phyloP scores from a whole-genome alignment of 495 filamentous ascomycete species.

The Massariosphaeria phaeospora region DNA sequence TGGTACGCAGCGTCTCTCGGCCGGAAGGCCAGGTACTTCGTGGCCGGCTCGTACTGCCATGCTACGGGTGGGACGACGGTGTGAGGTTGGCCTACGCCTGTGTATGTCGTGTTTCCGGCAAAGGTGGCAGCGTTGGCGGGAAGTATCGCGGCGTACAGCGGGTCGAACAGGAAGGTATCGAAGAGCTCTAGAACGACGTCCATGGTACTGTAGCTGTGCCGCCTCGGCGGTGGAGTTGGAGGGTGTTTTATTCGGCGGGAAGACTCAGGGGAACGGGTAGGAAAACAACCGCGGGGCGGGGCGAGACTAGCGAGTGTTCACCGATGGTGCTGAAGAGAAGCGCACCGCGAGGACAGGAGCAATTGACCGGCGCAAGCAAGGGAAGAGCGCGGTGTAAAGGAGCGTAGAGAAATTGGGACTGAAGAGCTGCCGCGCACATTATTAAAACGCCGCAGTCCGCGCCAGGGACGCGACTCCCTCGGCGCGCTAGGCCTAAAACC shows the following conservation, averaged over 20 bases:
- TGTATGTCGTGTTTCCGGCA: slow-evolving; percentile 31
- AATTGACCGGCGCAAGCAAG: too few species aligned
- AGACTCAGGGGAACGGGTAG: neutral
- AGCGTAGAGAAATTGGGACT: neutral
- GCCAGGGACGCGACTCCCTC: neutral
- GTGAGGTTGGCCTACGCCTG: slow-evolving; percentile 30
- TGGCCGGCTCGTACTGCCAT: slow-evolving; percentile 68
- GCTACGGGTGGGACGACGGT: slow-evolving; percentile 41
- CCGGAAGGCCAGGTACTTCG: slow-evolving; percentile 60
- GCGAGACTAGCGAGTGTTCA: neutral
- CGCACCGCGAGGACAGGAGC: neutral
- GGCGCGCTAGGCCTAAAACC: slow-evolving; percentile 7
- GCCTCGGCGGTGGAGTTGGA: neutral
- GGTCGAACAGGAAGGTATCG: slow-evolving; percentile 82
- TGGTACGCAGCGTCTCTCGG: slow-evolving; percentile 75
- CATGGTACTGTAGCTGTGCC: slow-evolving; percentile 51
- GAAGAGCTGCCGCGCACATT: neutral
- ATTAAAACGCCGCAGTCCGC: neutral
- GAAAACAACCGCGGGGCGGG: too few species aligned
- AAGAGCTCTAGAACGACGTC: slow-evolving; percentile 83
- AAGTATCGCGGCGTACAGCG: slow-evolving; percentile 59
- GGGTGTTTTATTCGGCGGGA: neutral
- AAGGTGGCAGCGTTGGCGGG: slow-evolving; percentile 44
- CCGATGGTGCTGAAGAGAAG: neutral
- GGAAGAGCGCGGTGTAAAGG: neutral